Percentiles rank a stretch among this genome's conserved stretches.
Evolutionary conservation across 192 early-diverging fungal genomes (phyloP).

Genomic region (Gonapodya prolifera): DNA sequence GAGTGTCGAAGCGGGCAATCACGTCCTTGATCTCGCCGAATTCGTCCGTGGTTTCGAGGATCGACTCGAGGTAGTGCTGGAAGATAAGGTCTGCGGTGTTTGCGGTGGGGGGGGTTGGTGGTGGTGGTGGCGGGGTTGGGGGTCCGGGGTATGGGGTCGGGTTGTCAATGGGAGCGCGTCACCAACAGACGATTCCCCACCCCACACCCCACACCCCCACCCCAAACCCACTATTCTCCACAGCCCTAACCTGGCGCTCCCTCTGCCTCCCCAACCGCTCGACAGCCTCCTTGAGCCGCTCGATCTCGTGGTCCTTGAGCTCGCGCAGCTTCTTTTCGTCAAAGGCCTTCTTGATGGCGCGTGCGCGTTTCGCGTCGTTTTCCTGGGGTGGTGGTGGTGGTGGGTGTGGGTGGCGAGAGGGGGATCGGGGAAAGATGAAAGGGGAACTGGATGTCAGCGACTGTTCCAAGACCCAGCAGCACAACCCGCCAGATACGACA

Average conservation of each 20-base stretch:
- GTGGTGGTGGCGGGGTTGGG: too few relatives aligned
- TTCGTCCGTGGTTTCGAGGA: constrained; percentile 40
- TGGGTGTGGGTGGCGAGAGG: too few relatives aligned
- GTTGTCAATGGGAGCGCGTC: too few relatives aligned
- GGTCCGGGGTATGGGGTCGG: too few relatives aligned
- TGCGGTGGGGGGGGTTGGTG: too few relatives aligned
- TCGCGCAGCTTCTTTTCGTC: constrained; percentile 43
- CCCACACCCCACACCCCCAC: too few relatives aligned
- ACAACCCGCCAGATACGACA: too few relatives aligned
- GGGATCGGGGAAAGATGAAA: too few relatives aligned
- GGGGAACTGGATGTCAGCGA: too few relatives aligned
- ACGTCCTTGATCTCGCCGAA: constrained; percentile 51
- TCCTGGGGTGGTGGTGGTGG: too few relatives aligned
- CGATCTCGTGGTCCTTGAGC: constrained; percentile 39
- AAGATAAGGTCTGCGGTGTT: constrained; percentile 31
- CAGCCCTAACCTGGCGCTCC: constrained; percentile 22
- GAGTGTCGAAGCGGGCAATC: constrained; percentile 43
- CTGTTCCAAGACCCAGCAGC: too few relatives aligned
- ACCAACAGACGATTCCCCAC: too few relatives aligned
- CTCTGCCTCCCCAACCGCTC: constrained; percentile 15
- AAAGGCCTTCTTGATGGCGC: constrained; percentile 43
- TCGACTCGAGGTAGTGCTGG: constrained; percentile 38
- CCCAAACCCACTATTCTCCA: constrained; percentile 39
- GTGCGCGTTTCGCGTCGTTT: constrained; percentile 51
- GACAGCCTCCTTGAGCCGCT: constrained; percentile 20